Conservation (phyloP, 1,139 yeast species). For the Meyerozyma elateridarum region DNA sequence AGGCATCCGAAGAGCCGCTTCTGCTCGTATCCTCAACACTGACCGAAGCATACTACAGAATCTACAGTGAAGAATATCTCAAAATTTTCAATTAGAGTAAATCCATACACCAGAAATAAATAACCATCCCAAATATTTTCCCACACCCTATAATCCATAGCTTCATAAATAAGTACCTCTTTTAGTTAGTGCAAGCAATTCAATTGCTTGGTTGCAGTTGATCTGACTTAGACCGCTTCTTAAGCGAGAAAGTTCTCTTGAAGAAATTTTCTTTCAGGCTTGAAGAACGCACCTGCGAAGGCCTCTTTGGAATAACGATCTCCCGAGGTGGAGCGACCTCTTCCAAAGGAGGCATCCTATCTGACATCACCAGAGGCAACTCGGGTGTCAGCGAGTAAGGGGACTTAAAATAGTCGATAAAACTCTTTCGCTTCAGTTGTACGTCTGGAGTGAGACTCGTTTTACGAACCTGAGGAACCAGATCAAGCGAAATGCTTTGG, state of each 20-base stretch:
- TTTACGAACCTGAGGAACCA: slow-evolving; percentile 1
- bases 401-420: background rate
- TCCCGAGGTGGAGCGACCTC: too few species aligned
- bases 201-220: too few species aligned
- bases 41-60: too few species aligned
- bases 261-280: slow-evolving; percentile 2
- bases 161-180: too few species aligned
- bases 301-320: background rate
- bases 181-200: too few species aligned
- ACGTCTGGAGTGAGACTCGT: background rate
- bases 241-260: slow-evolving; percentile 3
- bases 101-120: background rate
- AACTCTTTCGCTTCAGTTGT: slow-evolving; percentile 1
- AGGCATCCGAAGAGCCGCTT: background rate
- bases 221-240: slow-evolving; percentile 2
- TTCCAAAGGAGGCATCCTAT: too few species aligned
- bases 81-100: background rate
- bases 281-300: background rate
- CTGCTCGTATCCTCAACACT: background rate
- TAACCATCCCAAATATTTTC: too few species aligned
- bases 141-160: too few species aligned
- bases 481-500: slow-evolving; percentile 3
- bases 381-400: slow-evolving; percentile 3
- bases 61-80: background rate
- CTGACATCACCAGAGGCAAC: background rate